A percentile compares a stretch with the other conserved stretches of the same genome.
These are phyloP conservation scores for Phytophthora ohioensis DNA, from an alignment of 352 stramenopile species.

Conservation along the genomic window DNA sequence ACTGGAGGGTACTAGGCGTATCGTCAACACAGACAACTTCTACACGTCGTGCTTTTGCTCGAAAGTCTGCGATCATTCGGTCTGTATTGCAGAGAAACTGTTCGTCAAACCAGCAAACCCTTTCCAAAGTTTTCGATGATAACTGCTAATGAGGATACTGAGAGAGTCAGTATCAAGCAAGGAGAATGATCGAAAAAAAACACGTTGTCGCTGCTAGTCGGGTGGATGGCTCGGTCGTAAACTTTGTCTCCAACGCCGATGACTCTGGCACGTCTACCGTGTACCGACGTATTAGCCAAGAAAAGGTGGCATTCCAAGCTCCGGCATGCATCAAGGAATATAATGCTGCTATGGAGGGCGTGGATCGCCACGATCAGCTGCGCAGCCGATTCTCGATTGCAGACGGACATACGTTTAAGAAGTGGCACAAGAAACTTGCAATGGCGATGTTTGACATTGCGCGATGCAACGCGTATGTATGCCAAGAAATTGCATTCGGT, in stretches of 20 bases:
- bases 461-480: constrained; percentile 7
- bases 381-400: constrained; percentile 1
- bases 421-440: constrained; percentile 13
- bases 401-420: constrained; percentile 6
- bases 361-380: neutral
- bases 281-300: constrained; percentile 19
- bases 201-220: constrained; percentile 30
- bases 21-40: constrained; percentile 38
- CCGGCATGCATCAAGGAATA: constrained; percentile 40
- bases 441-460: constrained; percentile 12
- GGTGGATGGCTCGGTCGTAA: constrained; percentile 14
- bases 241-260: constrained; percentile 37
- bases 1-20: constrained; percentile 18
- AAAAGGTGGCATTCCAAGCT: constrained; percentile 11
- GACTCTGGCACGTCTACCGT: constrained; percentile 21
- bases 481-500: neutral
- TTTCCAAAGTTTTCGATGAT: constrained; percentile 30
- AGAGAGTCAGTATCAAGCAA: constrained; percentile 17
- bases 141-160: neutral
- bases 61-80: constrained; percentile 27
- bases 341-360: constrained; percentile 46
- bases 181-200: constrained; percentile 17
- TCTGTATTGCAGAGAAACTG: constrained; percentile 28
- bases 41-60: constrained; percentile 42
- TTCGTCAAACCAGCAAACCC: constrained; percentile 25